Base-by-base conservation (phyloP, 805 yeast species). In the Blastobotrys americana region DNA sequence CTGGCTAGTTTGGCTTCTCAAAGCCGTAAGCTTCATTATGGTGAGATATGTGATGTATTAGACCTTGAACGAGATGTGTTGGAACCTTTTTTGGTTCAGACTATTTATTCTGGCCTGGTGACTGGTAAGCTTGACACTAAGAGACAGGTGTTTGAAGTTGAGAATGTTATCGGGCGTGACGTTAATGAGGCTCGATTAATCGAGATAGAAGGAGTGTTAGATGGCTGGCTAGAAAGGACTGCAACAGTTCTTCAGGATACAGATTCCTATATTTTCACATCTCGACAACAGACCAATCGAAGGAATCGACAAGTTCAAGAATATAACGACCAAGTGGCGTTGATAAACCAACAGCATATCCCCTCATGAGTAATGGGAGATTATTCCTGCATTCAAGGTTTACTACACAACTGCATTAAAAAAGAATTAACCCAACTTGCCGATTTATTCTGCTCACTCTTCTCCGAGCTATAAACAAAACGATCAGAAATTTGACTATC, bases 91-190 rank as follows among this genome's bases (percentile, higher is more conserved):
- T 49, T 58, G 9, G 36, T 60, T 20, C 48, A 50, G 2, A 46
- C 55, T 22, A 51, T 60, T 6, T 53, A 52, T 41, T 41, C 35
- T 13, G 60, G 61, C 1, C 48, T 47, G 16, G 31, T 58, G 9
- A 25, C 17, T 16, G 63, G 62, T 18, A 25, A 38, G 28, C 35
- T 58, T 22, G 59, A 60, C 44, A 52, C 58, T n/a, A 48, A 46
- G 45, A 23, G 39, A 18, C 43, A 39, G 31, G 42, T 23, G 17
- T 31, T 58, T 4, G 50, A 51, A 23, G 48, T 58, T 13, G 41
- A 50, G 21, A 42, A 47, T 5, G 45, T 49, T 17, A 31, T 48
- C 15, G 49, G 47, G 15, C 49, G 56, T 4, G 56, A 50, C n/a
- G 52, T 51, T 13, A 47, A 48, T n/a, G 39, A 41, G 9, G 45